Evolutionary conservation across 1,139 yeast species (phyloP), one percentile per base, ranked within the genome.

Genomic region (Chernovozyma aurita): DNA sequence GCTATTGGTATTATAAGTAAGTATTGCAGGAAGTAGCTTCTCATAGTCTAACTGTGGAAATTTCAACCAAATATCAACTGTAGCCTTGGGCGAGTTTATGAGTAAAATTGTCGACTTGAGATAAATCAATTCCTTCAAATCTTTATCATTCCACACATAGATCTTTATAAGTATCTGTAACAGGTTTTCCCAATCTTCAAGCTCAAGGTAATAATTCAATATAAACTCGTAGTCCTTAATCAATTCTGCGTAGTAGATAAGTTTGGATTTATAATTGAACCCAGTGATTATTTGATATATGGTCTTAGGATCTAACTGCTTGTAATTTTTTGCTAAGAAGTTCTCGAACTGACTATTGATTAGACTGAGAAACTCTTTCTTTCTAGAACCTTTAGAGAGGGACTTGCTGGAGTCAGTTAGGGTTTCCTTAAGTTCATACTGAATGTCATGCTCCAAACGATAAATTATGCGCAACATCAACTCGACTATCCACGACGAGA

Each of bases 401-500:
- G n/a, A n/a, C n/a, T n/a, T n/a, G n/a, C n/a, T n/a, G n/a, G n/a
- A n/a, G n/a, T n/a, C n/a, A n/a, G n/a, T n/a, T n/a, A n/a, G n/a
- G n/a, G n/a, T n/a, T n/a, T n/a, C n/a, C n/a, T n/a, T n/a, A n/a
- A n/a, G n/a, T n/a, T n/a, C n/a, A n/a, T n/a, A n/a, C n/a, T n/a
- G n/a, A n/a, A n/a, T n/a, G n/a, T n/a, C n/a, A n/a, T 11, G 12
- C 4, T 24, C 31, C 13, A 9, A 40, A 14, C 46, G 43, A 31
- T 54, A 49, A 6, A 61, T 49, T 6, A 49, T 42, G 32, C 70
- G 44, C 6, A 65, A 48, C 50, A 61, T 52, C 11, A 85, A 58
- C 60, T 88, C 94, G 5, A 86, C 72, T 28, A 90, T 76, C 96
- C 97, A 90, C 40, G 84, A 76, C 0, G 90, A 78, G n/a, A 90